These are phyloP conservation scores for Dittrichia graveolens DNA, from an alignment of 129 eudicot genomes.

Conservation along the genomic window DNA sequence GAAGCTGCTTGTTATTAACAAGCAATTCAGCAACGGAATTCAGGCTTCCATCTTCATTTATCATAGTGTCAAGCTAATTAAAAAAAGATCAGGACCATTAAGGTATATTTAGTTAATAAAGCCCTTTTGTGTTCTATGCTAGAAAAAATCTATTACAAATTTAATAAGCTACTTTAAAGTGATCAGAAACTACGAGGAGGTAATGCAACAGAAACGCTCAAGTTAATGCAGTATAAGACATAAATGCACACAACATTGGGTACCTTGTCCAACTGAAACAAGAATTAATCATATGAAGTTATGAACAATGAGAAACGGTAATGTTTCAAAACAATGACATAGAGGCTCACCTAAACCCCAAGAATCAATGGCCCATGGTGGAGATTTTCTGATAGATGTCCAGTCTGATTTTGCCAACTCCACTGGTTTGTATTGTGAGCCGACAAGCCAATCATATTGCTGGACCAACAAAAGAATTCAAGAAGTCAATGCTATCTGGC, in stretches of 20 bases:
- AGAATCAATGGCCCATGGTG: constrained; percentile 97
- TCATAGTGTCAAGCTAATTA: constrained; percentile 14
- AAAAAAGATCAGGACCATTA: not conserved
- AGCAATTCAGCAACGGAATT: constrained; percentile 1
- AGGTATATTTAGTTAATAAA: not conserved
- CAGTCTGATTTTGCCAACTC: constrained; percentile 91
- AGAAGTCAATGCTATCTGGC: constrained; percentile 15
- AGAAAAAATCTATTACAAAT: constrained; percentile 15
- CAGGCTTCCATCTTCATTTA: constrained; percentile 13
- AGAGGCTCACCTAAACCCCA: constrained; percentile 92
- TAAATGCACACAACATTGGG: constrained; percentile 12
- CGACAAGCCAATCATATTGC: constrained; percentile 98
- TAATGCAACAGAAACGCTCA: not conserved
- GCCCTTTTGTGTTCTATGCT: not conserved
- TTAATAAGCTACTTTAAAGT: not conserved
- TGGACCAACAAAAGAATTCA: constrained; percentile 35
- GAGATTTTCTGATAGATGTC: constrained; percentile 79
- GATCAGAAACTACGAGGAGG: constrained; percentile 2
- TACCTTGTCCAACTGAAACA: not conserved
- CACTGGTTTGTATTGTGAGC: constrained; percentile 92
- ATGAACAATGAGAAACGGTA: not conserved
- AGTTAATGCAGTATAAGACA: constrained; percentile 14
- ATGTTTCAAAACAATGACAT: not conserved
- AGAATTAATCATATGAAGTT: not conserved
- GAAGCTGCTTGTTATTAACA: not conserved